Percentiles rank a stretch among this genome's conserved stretches.
Conservation (phyloP, 495 filamentous ascomycete genomes). For the Apodospora peruviana region DNA sequence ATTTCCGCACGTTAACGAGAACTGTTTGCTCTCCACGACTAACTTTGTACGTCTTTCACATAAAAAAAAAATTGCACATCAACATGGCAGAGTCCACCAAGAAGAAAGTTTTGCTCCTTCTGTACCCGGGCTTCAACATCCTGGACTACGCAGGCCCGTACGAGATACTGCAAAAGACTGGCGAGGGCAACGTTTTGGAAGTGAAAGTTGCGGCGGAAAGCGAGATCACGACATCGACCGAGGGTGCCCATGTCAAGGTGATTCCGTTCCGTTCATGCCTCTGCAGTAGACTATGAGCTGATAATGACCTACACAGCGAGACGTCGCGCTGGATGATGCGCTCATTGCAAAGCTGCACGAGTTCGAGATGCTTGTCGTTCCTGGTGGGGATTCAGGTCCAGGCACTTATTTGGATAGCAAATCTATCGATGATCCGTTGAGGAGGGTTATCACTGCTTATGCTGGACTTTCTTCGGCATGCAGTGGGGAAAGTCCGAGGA, state of each 20-base stretch:
- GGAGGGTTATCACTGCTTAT: not conserved
- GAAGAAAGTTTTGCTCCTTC: conserved; percentile 8
- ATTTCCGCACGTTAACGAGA: no score
- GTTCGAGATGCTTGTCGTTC: conserved; percentile 8
- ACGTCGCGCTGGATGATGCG: conserved; percentile 1
- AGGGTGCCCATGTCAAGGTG: conserved; percentile 10
- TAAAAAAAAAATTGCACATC: no score
- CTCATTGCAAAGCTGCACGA: not conserved
- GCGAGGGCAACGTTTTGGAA: not conserved
- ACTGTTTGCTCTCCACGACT: no score
- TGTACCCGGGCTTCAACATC: conserved; percentile 13
- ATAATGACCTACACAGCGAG: not conserved
- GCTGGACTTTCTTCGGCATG: not conserved
- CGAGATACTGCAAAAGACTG: conserved; percentile 3
- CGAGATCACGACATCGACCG: conserved; percentile 5
- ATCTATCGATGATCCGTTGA: not conserved
- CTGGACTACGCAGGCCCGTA: conserved; percentile 12
- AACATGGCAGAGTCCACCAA: no score
- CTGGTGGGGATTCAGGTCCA: not conserved
- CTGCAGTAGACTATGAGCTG: not conserved
- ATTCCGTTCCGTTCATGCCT: not conserved
- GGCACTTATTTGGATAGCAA: not conserved
- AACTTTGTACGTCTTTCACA: no score
- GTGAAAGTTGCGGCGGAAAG: conserved; percentile 7
- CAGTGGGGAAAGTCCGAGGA: not conserved